Conservation (phyloP, 345 rosid species). For the Syzygium grande region DNA sequence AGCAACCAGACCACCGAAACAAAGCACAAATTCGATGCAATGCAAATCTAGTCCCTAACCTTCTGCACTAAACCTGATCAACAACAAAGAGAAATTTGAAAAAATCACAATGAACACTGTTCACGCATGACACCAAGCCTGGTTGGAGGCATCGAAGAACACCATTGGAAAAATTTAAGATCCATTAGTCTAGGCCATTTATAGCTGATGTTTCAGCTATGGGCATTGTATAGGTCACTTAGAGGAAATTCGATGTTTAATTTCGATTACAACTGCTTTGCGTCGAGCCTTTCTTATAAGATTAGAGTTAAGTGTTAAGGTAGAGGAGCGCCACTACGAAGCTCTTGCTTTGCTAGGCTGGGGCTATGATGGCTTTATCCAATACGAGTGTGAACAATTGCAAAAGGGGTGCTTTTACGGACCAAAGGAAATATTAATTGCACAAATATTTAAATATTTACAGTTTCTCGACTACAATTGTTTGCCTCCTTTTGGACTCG, state of each 20-base stretch:
- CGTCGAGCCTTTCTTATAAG: background rate
- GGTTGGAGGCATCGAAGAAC: background rate
- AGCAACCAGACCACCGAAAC: background rate
- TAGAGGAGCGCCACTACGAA: background rate
- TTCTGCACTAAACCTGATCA: background rate
- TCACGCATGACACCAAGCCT: rapidly evolving
- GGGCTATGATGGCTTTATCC: background rate
- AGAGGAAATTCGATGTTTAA: background rate
- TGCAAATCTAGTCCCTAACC: background rate
- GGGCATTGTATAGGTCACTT: background rate
- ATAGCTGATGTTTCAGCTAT: background rate
- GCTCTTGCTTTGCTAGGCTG: no score
- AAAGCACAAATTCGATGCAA: no score
- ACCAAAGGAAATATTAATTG: background rate
- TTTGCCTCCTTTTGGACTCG: no score
- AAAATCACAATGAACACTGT: background rate
- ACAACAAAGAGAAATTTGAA: no score
- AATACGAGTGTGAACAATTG: background rate
- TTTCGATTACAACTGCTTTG: background rate
- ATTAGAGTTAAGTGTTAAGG: background rate
- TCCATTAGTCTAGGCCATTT: no score
- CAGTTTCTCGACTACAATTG: no score
- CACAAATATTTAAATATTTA: no score
- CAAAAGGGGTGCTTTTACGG: background rate
- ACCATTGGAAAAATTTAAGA: background rate